Evolutionary conservation across 106 monocot species (phyloP).

Genomic region (Vanilla planifolia): DNA sequence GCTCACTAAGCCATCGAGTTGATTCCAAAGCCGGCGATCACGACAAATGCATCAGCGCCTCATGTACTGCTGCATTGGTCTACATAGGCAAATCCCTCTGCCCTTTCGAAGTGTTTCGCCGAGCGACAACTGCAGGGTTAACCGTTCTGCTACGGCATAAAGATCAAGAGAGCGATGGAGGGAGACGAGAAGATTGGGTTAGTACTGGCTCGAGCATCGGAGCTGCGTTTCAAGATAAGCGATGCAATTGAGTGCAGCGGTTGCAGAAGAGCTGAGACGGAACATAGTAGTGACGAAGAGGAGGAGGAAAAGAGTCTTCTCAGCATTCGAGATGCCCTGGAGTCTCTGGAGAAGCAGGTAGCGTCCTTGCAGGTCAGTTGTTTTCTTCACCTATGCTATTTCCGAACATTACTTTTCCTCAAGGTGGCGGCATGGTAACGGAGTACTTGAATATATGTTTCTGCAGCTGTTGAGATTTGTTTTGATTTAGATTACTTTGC

Average conservation of each 20-base stretch:
- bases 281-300: not conserved
- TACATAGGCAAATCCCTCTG: too few relatives aligned
- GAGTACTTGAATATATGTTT: too few relatives aligned
- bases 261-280: not conserved
- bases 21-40: too few relatives aligned
- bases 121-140: too few relatives aligned
- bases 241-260: constrained; percentile 13
- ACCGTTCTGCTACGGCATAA: too few relatives aligned
- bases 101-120: too few relatives aligned
- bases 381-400: not conserved
- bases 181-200: constrained; percentile 46
- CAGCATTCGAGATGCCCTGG: constrained; percentile 35
- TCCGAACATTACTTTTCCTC: not conserved
- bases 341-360: constrained; percentile 44
- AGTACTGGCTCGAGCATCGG: constrained; percentile 29
- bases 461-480: too few relatives aligned
- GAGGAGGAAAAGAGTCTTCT: constrained; percentile 26
- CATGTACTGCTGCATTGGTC: too few relatives aligned
- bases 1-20: too few relatives aligned
- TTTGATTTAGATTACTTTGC: too few relatives aligned
- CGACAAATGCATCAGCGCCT: too few relatives aligned
- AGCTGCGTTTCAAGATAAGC: constrained; percentile 35
- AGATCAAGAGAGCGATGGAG: constrained; percentile 4
- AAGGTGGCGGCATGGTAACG: too few relatives aligned
- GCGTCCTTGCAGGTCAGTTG: constrained; percentile 31